These are phyloP conservation scores for Linnemannia schmuckeri DNA, from an alignment of 192 early-diverging fungal species.

Conservation along the genomic window DNA sequence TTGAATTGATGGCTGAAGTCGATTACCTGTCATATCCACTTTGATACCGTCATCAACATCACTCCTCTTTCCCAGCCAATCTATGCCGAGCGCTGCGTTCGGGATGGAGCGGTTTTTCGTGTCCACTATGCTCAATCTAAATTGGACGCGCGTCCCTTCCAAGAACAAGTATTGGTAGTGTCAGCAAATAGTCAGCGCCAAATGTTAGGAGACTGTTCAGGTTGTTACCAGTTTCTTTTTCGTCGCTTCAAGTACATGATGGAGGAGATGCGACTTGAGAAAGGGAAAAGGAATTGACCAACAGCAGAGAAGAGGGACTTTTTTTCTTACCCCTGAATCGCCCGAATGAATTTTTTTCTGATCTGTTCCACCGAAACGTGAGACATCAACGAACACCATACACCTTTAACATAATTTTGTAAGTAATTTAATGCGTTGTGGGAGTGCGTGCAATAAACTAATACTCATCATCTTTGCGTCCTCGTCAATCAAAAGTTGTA, in stretches of 20 bases:
- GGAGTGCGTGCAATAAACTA: neutral
- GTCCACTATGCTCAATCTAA: neutral
- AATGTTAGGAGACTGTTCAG: neutral
- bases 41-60: neutral
- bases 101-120: neutral
- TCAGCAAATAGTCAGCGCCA: neutral
- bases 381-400: too few species aligned
- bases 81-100: neutral
- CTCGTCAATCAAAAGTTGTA: too few species aligned
- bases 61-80: neutral
- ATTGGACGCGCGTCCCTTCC: too few species aligned
- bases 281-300: too few species aligned
- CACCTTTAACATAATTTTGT: too few species aligned
- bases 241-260: neutral
- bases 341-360: too few species aligned
- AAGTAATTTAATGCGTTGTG: too few species aligned
- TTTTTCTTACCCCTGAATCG: too few species aligned
- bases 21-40: neutral
- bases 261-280: too few species aligned
- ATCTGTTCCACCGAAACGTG: too few species aligned
- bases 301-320: too few species aligned
- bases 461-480: too few species aligned
- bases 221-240: neutral
- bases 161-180: neutral
- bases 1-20: neutral